A percentile compares a stretch with the other conserved stretches of the same genome.
phyloP scores from a whole-genome alignment of 306 rosid species.

The Gastrolobium bilobum region DNA sequence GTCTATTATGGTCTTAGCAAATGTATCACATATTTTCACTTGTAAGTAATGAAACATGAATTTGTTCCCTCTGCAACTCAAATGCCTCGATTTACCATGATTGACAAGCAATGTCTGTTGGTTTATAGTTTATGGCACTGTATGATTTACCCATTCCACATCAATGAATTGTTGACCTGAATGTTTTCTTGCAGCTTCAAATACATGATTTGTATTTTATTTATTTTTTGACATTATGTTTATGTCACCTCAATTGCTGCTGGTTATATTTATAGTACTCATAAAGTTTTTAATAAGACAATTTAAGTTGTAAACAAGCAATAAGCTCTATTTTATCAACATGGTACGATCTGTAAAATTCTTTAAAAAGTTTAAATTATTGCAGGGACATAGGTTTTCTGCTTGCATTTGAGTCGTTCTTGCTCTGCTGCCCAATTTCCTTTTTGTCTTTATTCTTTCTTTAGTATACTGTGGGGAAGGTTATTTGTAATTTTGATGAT shows the following conservation, averaged over 20 bases:
- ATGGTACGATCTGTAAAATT: background rate
- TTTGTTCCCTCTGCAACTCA: background rate
- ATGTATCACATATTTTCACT: slow-evolving; percentile 5
- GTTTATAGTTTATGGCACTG: background rate
- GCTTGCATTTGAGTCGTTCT: slow-evolving; percentile 1
- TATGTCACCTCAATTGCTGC: background rate
- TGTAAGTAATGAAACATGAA: background rate
- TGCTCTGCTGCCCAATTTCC: slow-evolving; percentile 26
- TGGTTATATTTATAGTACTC: background rate
- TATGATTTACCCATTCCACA: background rate
- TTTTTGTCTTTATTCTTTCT: background rate
- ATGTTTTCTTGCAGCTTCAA: slow-evolving; percentile 3
- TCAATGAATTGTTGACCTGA: background rate
- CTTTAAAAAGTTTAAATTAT: background rate
- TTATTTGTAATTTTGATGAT: background rate
- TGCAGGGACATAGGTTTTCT: background rate
- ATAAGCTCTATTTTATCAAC: slow-evolving; percentile 1
- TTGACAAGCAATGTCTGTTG: background rate
- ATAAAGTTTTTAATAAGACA: slow-evolving; percentile 1
- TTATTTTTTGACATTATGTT: background rate
- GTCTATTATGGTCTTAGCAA: background rate
- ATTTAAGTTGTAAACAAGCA: background rate
- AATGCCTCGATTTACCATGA: background rate
- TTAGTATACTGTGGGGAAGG: background rate
- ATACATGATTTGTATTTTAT: background rate